Percentiles rank a stretch among this genome's conserved stretches.
Conservation (phyloP, 495 filamentous ascomycete species). For the Friedmanniomyces simplex region DNA sequence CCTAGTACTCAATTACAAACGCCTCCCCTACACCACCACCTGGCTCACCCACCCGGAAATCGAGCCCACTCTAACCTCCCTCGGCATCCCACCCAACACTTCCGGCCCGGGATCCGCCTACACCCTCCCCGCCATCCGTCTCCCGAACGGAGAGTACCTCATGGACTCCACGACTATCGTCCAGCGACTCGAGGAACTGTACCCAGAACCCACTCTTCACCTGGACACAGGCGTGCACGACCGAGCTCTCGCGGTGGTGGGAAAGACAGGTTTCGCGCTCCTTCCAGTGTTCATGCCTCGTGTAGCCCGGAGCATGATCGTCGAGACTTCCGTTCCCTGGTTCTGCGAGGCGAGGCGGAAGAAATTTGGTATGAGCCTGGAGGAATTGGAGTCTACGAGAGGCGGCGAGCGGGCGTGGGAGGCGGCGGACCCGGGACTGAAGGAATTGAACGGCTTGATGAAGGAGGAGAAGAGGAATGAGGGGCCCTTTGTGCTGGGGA, state of each 20-base stretch:
- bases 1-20: conserved; percentile 49
- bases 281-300: conserved; percentile 28
- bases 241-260: conserved; percentile 27
- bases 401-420: conserved; percentile 36
- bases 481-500: conserved; percentile 41
- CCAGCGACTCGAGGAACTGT: conserved; percentile 37
- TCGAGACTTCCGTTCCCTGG: conserved; percentile 32
- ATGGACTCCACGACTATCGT: conserved; percentile 50
- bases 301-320: conserved; percentile 33
- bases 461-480: conserved; percentile 33
- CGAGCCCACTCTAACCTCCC: conserved; percentile 34
- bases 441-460: conserved; percentile 37
- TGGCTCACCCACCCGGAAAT: conserved; percentile 57
- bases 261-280: conserved; percentile 16
- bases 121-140: conserved; percentile 44
- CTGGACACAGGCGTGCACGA: conserved; percentile 37
- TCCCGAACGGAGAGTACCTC: conserved; percentile 42
- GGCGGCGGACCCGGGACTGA: conserved; percentile 26
- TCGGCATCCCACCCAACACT: conserved; percentile 35
- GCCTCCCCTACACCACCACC: conserved; percentile 49
- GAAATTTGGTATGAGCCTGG: conserved; percentile 35
- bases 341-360: conserved; percentile 35
- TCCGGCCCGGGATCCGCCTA: conserved; percentile 31
- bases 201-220: conserved; percentile 43
- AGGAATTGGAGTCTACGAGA: conserved; percentile 31